phyloP scores from a whole-genome alignment of 768 basidiomycete species.

The Hemileccinum impolitum region DNA sequence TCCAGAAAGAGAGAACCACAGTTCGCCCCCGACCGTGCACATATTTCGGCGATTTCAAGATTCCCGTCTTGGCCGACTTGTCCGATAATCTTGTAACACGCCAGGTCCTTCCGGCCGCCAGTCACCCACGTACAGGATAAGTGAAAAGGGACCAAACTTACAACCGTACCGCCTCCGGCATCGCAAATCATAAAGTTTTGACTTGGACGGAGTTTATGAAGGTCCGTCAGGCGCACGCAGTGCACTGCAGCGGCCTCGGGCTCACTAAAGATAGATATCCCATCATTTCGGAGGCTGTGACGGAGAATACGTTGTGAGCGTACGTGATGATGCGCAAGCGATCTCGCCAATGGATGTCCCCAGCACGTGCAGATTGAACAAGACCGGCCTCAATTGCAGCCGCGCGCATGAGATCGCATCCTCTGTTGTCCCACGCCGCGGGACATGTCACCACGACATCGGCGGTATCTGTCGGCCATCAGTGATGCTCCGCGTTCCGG shows the following conservation, averaged over 20 bases:
- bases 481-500: neutral
- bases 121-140: slow-evolving; percentile 1
- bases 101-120: slow-evolving; percentile 33
- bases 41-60: slow-evolving; percentile 91
- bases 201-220: slow-evolving; percentile 74
- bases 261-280: slow-evolving; percentile 38
- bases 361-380: slow-evolving; percentile 66
- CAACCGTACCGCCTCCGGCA: slow-evolving; percentile 81
- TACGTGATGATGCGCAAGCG: slow-evolving; percentile 80
- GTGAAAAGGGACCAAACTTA: slow-evolving; percentile 28
- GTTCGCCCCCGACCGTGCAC: slow-evolving; percentile 81
- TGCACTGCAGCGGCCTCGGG: slow-evolving; percentile 91
- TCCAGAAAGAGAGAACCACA: slow-evolving; percentile 88
- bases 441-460: slow-evolving; percentile 87
- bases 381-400: slow-evolving; percentile 80
- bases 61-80: slow-evolving; percentile 69
- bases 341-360: slow-evolving; percentile 75
- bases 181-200: slow-evolving; percentile 93
- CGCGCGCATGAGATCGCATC: slow-evolving; percentile 82
- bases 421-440: slow-evolving; percentile 87
- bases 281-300: neutral
- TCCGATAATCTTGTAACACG: slow-evolving; percentile 78
- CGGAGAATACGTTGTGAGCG: slow-evolving; percentile 9
- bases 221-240: slow-evolving; percentile 74
- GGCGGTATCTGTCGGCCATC: slow-evolving; percentile 56